Evolutionary conservation across 2,329 filamentous ascomycete genomes (phyloP), one percentile per base, ranked within the genome.

Genomic region (Immersiporthe knoxdaviesiana): DNA sequence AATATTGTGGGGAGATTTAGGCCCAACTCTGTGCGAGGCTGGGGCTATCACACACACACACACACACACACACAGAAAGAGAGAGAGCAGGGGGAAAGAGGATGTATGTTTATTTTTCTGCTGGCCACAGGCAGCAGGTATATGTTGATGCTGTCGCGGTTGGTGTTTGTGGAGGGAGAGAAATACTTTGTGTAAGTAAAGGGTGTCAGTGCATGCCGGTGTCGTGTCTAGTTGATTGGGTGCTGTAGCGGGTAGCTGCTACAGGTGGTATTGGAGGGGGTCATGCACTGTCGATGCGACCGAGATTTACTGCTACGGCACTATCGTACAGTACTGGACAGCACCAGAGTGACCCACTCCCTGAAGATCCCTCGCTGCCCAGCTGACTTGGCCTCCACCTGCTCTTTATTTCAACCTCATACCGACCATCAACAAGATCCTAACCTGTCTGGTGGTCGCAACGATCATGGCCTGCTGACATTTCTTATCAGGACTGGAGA

Each of bases 391-490:
- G 52, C 52, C 24, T 30, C 52, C 58, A 60, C 58, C 14, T n/a
- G 32, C 58, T 37, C 32, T 60, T 60, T 60, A 60, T 60, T 60
- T 60, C 32, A 39, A 60, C 58, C 58, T 60, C 58, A 60, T 21
- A 24, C n/a, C 24, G 8, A 8, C 24, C 52, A 32, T 16, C 18
- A 47, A 12, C 39, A 18, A 47, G 41, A 21, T 16, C 39, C 14
- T 41, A 11, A 41, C 11, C 11, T 41, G 39, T 41, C 39, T 41
- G 39, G 39, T 41, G 39, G 39, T 41, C 21, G 50, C 50, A 54
- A 2, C 50, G 21, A 54, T 21, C 56, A 32, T 35, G 6, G 7
- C 58, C 58, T 60, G 58, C 58, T 60, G 58, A 60, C 32, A n/a
- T 60, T 24, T 60, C 58, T 60, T 39, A 60, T 60, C 58, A 39